Percentiles rank a stretch among this genome's conserved stretches.
phyloP scores from a whole-genome alignment of 2,329 filamentous ascomycete species.

The Ceratocystis variospora region DNA sequence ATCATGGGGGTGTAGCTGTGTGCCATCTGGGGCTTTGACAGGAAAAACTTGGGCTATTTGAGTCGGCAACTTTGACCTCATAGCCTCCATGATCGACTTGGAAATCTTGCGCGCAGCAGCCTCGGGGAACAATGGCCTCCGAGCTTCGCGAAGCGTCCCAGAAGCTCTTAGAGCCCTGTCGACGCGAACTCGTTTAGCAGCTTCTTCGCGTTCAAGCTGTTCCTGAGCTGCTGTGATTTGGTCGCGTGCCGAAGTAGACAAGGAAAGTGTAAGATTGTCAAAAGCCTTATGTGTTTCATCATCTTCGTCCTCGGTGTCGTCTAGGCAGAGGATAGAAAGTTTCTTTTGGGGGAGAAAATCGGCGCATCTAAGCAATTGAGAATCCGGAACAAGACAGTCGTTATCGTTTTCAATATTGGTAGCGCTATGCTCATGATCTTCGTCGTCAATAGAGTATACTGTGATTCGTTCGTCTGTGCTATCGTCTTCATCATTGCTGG shows the following conservation, averaged over 20 bases:
- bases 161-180: conserved; percentile 5
- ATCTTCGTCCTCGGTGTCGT: conserved; percentile 6
- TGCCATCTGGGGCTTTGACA: conserved; percentile 6
- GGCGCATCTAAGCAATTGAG: conserved; percentile 8
- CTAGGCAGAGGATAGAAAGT: not conserved
- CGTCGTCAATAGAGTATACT: not conserved
- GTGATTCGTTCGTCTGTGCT: not conserved
- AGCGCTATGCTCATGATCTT: not conserved
- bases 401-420: not conserved
- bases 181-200: not conserved
- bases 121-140: not conserved
- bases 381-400: conserved; percentile 8
- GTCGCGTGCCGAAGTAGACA: conserved; percentile 4
- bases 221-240: conserved; percentile 8
- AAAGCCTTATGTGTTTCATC: conserved; percentile 1
- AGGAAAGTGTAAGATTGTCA: not conserved
- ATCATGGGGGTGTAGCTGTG: conserved; percentile 33
- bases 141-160: conserved; percentile 5
- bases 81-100: not conserved
- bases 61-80: not conserved
- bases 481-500: not conserved
- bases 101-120: conserved; percentile 1
- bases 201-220: not conserved
- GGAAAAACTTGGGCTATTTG: conserved; percentile 8
- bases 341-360: not conserved